phyloP scores from a whole-genome alignment of 805 yeast species.

The Candida xyloterini region DNA sequence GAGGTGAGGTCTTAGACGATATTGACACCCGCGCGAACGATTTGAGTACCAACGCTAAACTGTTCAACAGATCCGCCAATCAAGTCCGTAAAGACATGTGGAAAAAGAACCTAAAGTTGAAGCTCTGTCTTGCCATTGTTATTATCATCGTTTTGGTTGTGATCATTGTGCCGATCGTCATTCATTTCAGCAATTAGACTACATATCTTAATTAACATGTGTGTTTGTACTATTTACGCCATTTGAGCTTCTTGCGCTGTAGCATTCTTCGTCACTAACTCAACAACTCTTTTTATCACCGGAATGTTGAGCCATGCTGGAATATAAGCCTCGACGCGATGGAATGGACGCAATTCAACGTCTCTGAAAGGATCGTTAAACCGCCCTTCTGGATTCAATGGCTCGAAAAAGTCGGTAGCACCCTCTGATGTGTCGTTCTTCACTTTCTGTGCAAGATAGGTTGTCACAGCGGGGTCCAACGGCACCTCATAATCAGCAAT shows the following conservation, averaged over 20 bases:
- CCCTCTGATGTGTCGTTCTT: slow-evolving; percentile 46
- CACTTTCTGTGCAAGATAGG: slow-evolving; percentile 77
- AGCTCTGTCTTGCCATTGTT: slow-evolving; percentile 80
- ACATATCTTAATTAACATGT: slow-evolving; percentile 3
- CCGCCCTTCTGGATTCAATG: slow-evolving; percentile 66
- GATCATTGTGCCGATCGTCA: slow-evolving; percentile 88
- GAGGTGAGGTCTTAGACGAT: slow-evolving; percentile 90
- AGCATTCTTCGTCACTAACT: slow-evolving; percentile 81
- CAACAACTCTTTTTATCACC: slow-evolving; percentile 81
- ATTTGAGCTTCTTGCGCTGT: slow-evolving; percentile 54
- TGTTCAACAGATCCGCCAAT: slow-evolving; percentile 95
- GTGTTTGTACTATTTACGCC: slow-evolving; percentile 6
- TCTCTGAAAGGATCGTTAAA: slow-evolving; percentile 81
- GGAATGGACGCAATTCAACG: slow-evolving; percentile 71
- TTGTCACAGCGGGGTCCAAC: slow-evolving; percentile 74
- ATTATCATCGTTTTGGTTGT: slow-evolving; percentile 80
- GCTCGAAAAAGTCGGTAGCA: slow-evolving; percentile 65
- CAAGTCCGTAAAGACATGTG: slow-evolving; percentile 98
- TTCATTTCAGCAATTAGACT: slow-evolving; percentile 56
- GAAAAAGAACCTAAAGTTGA: slow-evolving; percentile 98
- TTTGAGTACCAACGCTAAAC: slow-evolving; percentile 87
- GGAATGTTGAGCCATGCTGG: slow-evolving; percentile 95
- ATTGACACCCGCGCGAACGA: slow-evolving; percentile 92
- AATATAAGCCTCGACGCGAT: slow-evolving; percentile 83
- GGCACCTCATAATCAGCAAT: slow-evolving; percentile 96